A percentile compares a stretch with the other conserved stretches of the same genome.
Evolutionary conservation across 345 rosid species (phyloP).

Genomic region (Corchorus capsularis): DNA sequence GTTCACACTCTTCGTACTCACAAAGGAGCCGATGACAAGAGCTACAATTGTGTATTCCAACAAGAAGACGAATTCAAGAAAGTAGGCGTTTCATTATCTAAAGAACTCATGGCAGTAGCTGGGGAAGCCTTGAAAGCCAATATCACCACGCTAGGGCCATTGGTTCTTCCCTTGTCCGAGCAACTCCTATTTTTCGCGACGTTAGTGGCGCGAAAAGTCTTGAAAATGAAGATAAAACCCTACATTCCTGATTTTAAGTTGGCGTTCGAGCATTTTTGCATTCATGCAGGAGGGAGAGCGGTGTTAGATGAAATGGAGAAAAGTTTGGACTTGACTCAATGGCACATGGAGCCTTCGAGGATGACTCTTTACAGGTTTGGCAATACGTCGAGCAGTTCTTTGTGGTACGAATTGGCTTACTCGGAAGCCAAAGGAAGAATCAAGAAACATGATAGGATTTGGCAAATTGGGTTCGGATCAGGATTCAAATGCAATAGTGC

Average conservation of each 20-base stretch:
- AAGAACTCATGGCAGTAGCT: slow-evolving; percentile 62
- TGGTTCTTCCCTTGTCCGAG: slow-evolving; percentile 68
- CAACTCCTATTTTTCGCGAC: slow-evolving; percentile 52
- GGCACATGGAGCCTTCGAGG: slow-evolving; percentile 65
- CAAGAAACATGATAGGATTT: slow-evolving; percentile 53
- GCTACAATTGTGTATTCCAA: slow-evolving; percentile 52
- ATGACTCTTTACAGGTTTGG: slow-evolving; percentile 70
- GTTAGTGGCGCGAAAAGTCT: slow-evolving; percentile 41
- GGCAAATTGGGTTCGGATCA: slow-evolving; percentile 73
- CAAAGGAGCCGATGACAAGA: slow-evolving; percentile 58
- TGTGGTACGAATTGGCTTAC: slow-evolving; percentile 68
- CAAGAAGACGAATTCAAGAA: slow-evolving; percentile 43
- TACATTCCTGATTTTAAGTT: slow-evolving; percentile 64
- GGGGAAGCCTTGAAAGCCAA: slow-evolving; percentile 65
- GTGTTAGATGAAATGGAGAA: slow-evolving; percentile 61
- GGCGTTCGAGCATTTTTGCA: slow-evolving; percentile 71
- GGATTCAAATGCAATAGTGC: slow-evolving; percentile 72
- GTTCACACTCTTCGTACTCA: slow-evolving; percentile 63
- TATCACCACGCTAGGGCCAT: slow-evolving; percentile 61
- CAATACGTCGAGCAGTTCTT: slow-evolving; percentile 60
- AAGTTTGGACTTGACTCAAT: slow-evolving; percentile 44
- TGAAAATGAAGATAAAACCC: slow-evolving; percentile 58
- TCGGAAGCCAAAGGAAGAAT: slow-evolving; percentile 61
- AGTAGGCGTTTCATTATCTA: slow-evolving; percentile 52
- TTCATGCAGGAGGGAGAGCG: slow-evolving; percentile 66